These are phyloP conservation scores for Vicia villosa DNA, from an alignment of 306 rosid genomes.

Conservation along the genomic window DNA sequence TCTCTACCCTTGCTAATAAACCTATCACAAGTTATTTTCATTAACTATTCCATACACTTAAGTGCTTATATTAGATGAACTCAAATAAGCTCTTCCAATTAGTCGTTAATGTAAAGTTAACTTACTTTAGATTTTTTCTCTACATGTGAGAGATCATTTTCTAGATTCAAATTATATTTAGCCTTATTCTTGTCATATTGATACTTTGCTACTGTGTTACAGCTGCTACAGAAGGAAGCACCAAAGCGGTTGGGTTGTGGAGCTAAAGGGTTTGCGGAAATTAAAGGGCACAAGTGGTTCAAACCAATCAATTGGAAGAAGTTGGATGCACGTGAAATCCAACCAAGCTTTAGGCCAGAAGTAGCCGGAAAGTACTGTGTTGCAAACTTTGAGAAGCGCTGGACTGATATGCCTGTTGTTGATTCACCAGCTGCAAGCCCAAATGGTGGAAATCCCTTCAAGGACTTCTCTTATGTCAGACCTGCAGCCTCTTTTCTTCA, in stretches of 20 bases:
- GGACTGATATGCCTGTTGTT: conserved; percentile 92
- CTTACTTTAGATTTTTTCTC: conserved; percentile 8
- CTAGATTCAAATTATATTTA: neutral
- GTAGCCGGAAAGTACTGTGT: conserved; percentile 84
- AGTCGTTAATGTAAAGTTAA: neutral
- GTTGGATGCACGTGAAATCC: conserved; percentile 72
- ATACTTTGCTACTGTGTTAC: conserved; percentile 32
- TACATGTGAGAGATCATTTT: neutral
- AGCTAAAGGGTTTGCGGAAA: conserved; percentile 65
- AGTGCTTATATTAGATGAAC: neutral
- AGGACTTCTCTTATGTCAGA: conserved; percentile 76
- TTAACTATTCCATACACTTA: neutral
- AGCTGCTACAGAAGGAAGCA: conserved; percentile 83
- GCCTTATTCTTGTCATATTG: neutral
- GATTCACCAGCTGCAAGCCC: conserved; percentile 94
- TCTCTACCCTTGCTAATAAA: neutral
- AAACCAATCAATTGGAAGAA: conserved; percentile 84
- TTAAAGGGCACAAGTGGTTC: conserved; percentile 90
- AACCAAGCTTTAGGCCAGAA: conserved; percentile 88
- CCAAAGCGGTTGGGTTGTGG: conserved; percentile 77
- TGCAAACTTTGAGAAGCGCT: conserved; percentile 90
- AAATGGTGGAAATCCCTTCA: conserved; percentile 70
- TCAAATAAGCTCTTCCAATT: neutral
- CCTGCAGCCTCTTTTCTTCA: conserved; percentile 83
- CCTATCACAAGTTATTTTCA: neutral